Percentiles rank a stretch among this genome's conserved stretches.
phyloP scores from a whole-genome alignment of 1,284 basidiomycete species.

The Rugosomyces carneus region DNA sequence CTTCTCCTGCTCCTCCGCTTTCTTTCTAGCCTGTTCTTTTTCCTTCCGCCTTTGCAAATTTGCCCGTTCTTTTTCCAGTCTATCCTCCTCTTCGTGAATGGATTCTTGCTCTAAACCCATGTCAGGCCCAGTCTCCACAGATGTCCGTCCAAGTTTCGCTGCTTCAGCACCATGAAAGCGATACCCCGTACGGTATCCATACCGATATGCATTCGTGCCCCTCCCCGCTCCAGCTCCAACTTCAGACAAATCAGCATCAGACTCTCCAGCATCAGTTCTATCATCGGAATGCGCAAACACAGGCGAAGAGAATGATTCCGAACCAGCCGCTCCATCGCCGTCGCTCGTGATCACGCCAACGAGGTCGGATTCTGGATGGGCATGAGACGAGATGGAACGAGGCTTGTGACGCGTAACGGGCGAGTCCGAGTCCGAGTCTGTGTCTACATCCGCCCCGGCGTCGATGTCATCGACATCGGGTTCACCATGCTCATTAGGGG shows the following conservation, averaged over 20 bases:
- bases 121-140: background rate
- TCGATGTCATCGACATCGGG: background rate
- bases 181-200: slow-evolving; percentile 25
- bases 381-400: slow-evolving; percentile 1
- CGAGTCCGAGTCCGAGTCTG: background rate
- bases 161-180: slow-evolving; percentile 5
- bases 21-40: slow-evolving; percentile 8
- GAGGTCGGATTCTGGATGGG: slow-evolving; percentile 2
- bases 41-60: slow-evolving; percentile 35
- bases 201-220: slow-evolving; percentile 10
- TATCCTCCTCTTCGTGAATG: slow-evolving; percentile 14
- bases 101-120: background rate
- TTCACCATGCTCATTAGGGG: background rate
- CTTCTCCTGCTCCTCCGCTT: slow-evolving; percentile 13
- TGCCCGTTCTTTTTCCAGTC: slow-evolving; percentile 31
- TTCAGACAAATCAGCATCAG: slow-evolving; percentile 4
- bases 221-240: background rate
- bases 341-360: background rate
- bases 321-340: slow-evolving; percentile 6
- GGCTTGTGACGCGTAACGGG: slow-evolving; percentile 1
- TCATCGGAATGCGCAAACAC: slow-evolving; percentile 28
- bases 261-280: slow-evolving; percentile 14
- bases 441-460: background rate
- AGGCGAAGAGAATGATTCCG: slow-evolving; percentile 25
- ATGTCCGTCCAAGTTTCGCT: background rate